Base-by-base conservation (phyloP, 1,139 yeast species). In the Sugiyamaella pinicola region DNA sequence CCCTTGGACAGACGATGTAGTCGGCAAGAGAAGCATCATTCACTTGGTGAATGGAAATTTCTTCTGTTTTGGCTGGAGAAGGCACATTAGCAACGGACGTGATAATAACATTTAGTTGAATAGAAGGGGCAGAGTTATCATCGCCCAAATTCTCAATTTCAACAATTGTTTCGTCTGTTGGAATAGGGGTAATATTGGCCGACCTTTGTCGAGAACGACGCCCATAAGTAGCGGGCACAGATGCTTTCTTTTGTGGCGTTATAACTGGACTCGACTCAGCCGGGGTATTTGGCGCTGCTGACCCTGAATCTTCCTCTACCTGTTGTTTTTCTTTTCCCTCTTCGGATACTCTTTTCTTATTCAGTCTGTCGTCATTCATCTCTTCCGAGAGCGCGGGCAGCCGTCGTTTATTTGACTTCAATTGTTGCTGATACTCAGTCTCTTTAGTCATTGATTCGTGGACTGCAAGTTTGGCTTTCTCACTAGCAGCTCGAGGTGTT, bases 361-460 rank as follows among this genome's bases (percentile, higher is more conserved):
- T 47, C 55, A 15, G 41, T 47, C 43, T 17, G 12, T n/a, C 26
- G 12, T 26, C 41, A 22, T 28, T 48, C 21, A 39, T 18, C 47
- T 56, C 59, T 21, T 50, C 56, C n/a, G 56, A 50, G 17, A 57
- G 34, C n/a, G 55, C 49, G 3, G 54, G 58, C 22, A 57, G 22
- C 10, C 33, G 43, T 12, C 40, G 35, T 21, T 51, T 38, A 18
- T 44, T 49, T 13, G 33, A 47, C 40, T 47, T 54, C 48, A 50
- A 38, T 39, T 71, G 74, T 59, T 79, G 76, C 56, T 82, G 83
- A 64, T 79, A 86, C 50, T 74, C 76, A 61, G 83, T 85, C 56
- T 86, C 73, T 51, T 85, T 85, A 50, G 80, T 79, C 79, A 87
- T 85, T 61, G 84, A 81, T 19, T 77, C 77, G 60, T 84, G 91